A percentile compares a stretch with the other conserved stretches of the same genome.
These are phyloP conservation scores for Aspergillus sp. DNA, from an alignment of 2,329 filamentous ascomycete species.

Conservation along the genomic window DNA sequence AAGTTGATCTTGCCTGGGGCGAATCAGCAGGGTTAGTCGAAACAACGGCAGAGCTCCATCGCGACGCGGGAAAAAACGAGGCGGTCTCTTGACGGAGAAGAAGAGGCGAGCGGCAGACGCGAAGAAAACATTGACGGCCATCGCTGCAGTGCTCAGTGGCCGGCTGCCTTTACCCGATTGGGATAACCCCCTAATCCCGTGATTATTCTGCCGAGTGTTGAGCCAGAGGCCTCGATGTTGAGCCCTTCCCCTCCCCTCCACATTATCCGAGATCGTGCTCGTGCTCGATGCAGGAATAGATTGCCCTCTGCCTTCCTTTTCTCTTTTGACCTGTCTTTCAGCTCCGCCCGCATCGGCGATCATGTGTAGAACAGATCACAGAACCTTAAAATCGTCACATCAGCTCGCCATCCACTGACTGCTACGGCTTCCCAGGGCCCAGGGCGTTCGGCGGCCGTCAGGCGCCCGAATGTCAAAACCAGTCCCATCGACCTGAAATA, in stretches of 20 bases:
- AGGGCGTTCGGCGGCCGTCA: background rate
- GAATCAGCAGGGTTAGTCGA: background rate
- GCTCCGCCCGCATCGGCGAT: conserved; percentile 11
- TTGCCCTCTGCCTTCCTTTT: background rate
- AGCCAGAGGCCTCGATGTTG: no score
- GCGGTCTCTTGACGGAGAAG: background rate
- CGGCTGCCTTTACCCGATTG: background rate
- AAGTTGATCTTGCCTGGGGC: conserved; percentile 4
- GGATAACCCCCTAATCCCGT: background rate
- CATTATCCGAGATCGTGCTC: background rate
- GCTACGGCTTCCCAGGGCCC: background rate
- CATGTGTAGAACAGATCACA: background rate
- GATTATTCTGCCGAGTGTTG: background rate
- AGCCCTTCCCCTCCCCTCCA: background rate
- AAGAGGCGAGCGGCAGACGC: background rate
- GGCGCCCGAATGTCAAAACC: background rate
- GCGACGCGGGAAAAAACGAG: background rate
- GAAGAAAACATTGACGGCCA: background rate
- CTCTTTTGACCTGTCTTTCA: conserved; percentile 1
- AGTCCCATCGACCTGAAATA: background rate
- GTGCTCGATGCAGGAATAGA: background rate
- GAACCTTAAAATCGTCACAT: conserved; percentile 7
- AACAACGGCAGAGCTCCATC: background rate
- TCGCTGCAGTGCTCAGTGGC: no score
- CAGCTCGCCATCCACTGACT: conserved; percentile 7